These are phyloP conservation scores for Trifolium fragiferum DNA, from an alignment of 306 rosid species.

Conservation along the genomic window DNA sequence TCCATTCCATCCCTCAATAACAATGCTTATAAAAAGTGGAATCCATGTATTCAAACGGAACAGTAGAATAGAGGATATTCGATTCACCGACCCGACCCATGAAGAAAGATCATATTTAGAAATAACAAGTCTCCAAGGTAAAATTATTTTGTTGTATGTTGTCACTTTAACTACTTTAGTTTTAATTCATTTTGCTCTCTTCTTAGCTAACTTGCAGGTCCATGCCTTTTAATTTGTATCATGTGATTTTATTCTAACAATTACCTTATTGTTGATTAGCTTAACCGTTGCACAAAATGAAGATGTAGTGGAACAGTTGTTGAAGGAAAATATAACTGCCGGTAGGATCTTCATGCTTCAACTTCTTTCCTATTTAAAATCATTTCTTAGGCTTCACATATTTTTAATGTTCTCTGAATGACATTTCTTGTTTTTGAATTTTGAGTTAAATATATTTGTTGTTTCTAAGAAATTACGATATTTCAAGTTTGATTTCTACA, in stretches of 20 bases:
- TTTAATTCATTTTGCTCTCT: no score
- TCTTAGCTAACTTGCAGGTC: slow-evolving; percentile 76
- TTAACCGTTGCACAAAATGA: slow-evolving; percentile 87
- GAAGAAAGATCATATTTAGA: neutral
- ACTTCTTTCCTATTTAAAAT: neutral
- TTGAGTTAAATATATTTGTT: neutral
- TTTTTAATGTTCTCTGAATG: slow-evolving; percentile 10
- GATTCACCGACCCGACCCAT: neutral
- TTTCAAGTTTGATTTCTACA: neutral
- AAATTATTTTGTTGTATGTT: no score
- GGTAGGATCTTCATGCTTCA: slow-evolving; percentile 53
- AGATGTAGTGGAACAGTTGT: slow-evolving; percentile 83
- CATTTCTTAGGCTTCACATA: neutral
- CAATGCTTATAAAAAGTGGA: neutral
- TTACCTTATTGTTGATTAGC: slow-evolving; percentile 48
- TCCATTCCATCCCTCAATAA: no score
- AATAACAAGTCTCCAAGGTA: no score
- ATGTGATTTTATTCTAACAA: slow-evolving; percentile 15
- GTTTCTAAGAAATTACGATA: neutral
- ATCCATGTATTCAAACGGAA: neutral
- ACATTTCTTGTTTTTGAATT: neutral
- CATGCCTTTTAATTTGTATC: slow-evolving; percentile 25
- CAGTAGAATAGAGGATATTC: neutral
- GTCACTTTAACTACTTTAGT: no score
- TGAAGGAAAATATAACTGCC: slow-evolving; percentile 68